Evolutionary conservation across 2,329 filamentous ascomycete genomes (phyloP), one percentile per base, ranked within the genome.

Genomic region (Fusarium paranaense): DNA sequence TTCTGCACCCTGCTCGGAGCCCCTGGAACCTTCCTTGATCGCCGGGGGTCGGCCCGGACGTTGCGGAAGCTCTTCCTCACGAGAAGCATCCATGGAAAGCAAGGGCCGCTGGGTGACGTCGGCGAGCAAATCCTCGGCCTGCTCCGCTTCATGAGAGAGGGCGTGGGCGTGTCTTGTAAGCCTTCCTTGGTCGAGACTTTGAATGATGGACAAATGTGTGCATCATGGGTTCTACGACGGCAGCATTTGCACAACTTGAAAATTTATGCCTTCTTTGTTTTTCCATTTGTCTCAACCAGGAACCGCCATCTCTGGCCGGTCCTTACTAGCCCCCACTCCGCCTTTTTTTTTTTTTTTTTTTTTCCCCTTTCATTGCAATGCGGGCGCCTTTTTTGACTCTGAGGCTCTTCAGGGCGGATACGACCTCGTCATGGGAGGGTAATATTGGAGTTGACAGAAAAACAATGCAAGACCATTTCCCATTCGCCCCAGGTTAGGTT

Each of bases 71-170:
- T 65, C 63, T 38, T 59, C 45, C 32, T 59, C 52, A 35, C 37
- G 38, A 59, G 20, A 35, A 25, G 57, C 35, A 38, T 38, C 37
- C 37, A 38, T 38, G 37, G 37, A 66, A 56, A 47, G 65, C 60
- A 67, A 57, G 52, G 60, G 20, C 67, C 60, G 40, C 62, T 67
- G 40, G 61, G 71, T 74, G 72, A 74, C 71, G 72, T 74, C 59
- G 47, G 71, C 64, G 25, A 61, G 37, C 10, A 52, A 25, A 66
- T 25, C 67, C 57, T 73, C 71, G 69, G 59, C 42, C 59, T 69
- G 18, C 62, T 72, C 71, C 69, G 65, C 54, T 27, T 22, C 40
- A 45, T 45, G 40, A 40, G 38, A 40, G 37, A 27, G 27, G 27
- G 27, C 27, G 27, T 30, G 27, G 59, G 58, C 13, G 58, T 60